These are phyloP conservation scores for Vinca minor DNA, from an alignment of 257 asterid genomes.

Conservation along the genomic window DNA sequence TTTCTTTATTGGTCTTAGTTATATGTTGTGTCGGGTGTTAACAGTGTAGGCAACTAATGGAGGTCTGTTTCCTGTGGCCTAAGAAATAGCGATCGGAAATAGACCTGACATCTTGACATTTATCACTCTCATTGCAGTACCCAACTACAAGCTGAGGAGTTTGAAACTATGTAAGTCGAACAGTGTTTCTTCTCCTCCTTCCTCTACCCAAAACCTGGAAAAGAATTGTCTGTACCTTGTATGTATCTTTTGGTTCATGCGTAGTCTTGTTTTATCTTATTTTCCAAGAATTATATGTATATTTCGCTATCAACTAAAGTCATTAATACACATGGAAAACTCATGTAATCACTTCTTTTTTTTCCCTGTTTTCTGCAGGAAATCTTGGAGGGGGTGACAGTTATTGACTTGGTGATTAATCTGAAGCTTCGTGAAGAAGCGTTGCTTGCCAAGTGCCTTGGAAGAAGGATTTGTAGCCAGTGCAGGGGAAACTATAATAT, in stretches of 20 bases:
- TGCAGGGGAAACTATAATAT: constrained; percentile 84
- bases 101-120: constrained; percentile 16
- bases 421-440: constrained; percentile 87
- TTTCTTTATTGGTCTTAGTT: background rate
- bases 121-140: constrained; percentile 13
- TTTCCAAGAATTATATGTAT: background rate
- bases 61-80: constrained; percentile 16
- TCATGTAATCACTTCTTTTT: constrained; percentile 1
- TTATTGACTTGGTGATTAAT: constrained; percentile 82
- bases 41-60: constrained; percentile 5
- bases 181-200: constrained; percentile 5
- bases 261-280: background rate
- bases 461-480: constrained; percentile 86
- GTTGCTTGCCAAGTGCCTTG: constrained; percentile 83
- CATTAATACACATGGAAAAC: background rate
- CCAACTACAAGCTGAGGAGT: constrained; percentile 22
- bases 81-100: constrained; percentile 14
- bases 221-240: background rate
- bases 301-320: constrained; percentile 2
- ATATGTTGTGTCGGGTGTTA: background rate
- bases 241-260: background rate
- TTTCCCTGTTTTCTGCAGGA: constrained; percentile 37
- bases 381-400: constrained; percentile 77
- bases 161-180: constrained; percentile 15
- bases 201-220: background rate